Evolutionary conservation across 2,329 filamentous ascomycete genomes (phyloP), one percentile per base, ranked within the genome.

Genomic region (Paracoccidioides lutzii): DNA sequence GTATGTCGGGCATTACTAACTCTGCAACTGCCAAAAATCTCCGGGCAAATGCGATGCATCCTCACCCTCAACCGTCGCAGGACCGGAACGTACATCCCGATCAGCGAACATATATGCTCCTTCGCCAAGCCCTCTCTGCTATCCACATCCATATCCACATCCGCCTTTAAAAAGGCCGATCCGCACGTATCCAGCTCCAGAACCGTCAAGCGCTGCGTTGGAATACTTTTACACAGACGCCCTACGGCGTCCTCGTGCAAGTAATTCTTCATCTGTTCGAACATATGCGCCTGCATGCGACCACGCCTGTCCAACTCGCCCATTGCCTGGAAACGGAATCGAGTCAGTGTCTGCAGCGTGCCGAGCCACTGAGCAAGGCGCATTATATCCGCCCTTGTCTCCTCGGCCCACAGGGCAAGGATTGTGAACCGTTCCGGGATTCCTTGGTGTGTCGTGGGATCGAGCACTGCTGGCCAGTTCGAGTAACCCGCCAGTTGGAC

Each of bases 21-120:
- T 8, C 14, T 33, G 28, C 37, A 43, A 54, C 22, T 33, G 5
- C 50, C 54, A 56, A 56, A 56, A 33, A 56, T 35, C 7, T 56
- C 54, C 2, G 49, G 48, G 33, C 54, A 56, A 14, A 56, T 56
- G n/a, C 41, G 14, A 32, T 42, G 54, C 54, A 56, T 56, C 8
- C 54, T 50, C 28, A 56, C 48, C 10, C 33, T 48, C 40, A 56
- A 22, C 5, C 12, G 35, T 15, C 14, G 10, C 12, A 55, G 12
- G 22, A 35, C 15, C 9, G 48, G 45, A 4, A 52, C 45, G 43
- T 43, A 43, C 32, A 35, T 48, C 33, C 46, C 40, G 8, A 56
- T 46, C 12, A 56, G 37, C 15, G 37, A 33, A 15, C 54, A 55
- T 7, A 55, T 50, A 50, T 55, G 54, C 10, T 50, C 46, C 6